phyloP scores from a whole-genome alignment of 2,329 filamentous ascomycete species.

The Aspergillus oerlinghausenensis region DNA sequence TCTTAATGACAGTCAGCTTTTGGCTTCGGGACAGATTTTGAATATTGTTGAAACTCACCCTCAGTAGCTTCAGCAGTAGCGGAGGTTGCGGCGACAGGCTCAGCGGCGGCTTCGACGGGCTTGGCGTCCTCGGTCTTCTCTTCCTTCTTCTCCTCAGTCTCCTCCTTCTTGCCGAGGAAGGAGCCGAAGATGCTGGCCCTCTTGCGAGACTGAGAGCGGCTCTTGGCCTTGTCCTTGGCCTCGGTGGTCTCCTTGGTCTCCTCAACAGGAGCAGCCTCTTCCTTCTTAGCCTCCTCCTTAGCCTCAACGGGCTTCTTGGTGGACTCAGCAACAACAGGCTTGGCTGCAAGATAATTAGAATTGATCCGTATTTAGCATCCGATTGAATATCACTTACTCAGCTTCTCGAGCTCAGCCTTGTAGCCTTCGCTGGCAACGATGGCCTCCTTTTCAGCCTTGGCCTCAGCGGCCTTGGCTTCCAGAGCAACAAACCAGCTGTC shows the following conservation, averaged over 20 bases:
- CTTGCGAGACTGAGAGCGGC: slow-evolving; percentile 57
- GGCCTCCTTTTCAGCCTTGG: slow-evolving; percentile 70
- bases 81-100: slow-evolving; percentile 44
- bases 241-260: slow-evolving; percentile 38
- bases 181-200: slow-evolving; percentile 41
- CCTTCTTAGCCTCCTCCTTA: slow-evolving; percentile 34
- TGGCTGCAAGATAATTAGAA: slow-evolving; percentile 28
- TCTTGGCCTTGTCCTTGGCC: slow-evolving; percentile 48
- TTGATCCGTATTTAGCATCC: neutral
- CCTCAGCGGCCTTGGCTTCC: slow-evolving; percentile 77
- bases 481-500: slow-evolving; percentile 87
- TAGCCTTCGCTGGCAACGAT: slow-evolving; percentile 78
- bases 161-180: slow-evolving; percentile 60
- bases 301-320: slow-evolving; percentile 20
- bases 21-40: neutral
- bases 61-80: slow-evolving; percentile 15
- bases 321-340: slow-evolving; percentile 22
- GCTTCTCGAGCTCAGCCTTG: slow-evolving; percentile 76
- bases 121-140: slow-evolving; percentile 37
- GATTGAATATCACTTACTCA: slow-evolving; percentile 45
- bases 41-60: slow-evolving; percentile 10
- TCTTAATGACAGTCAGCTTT: neutral
- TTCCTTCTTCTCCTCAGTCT: slow-evolving; percentile 41
- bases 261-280: slow-evolving; percentile 41
- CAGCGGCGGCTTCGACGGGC: slow-evolving; percentile 39